Percentiles rank a stretch among this genome's conserved stretches.
Evolutionary conservation across 2,329 filamentous ascomycete genomes (phyloP).

Genomic region (Fusarium sp.): DNA sequence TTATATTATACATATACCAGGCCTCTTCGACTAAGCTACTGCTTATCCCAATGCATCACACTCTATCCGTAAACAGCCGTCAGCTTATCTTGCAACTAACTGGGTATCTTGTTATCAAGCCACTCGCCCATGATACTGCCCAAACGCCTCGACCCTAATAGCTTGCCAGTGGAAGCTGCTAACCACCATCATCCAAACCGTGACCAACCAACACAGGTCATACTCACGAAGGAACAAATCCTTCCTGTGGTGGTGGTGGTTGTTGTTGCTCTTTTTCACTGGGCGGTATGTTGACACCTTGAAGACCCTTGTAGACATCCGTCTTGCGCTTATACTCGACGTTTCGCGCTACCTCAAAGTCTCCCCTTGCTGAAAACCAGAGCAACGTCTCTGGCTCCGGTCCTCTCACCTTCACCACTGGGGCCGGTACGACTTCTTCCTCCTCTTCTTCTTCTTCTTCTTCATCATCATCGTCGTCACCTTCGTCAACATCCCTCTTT

Average conservation of each 20-base stretch:
- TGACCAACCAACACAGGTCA: neutral
- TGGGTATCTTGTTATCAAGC: conserved; percentile 23
- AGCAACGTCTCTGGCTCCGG: conserved; percentile 63
- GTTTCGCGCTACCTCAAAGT: conserved; percentile 61
- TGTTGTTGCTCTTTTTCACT: conserved; percentile 20
- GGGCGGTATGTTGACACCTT: conserved; percentile 54
- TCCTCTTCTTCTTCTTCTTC: conserved; percentile 54
- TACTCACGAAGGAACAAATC: conserved; percentile 26
- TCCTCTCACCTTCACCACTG: conserved; percentile 52
- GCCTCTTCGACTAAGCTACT: neutral
- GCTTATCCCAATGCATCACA: conserved; percentile 7
- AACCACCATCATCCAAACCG: neutral
- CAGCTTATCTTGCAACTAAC: conserved; percentile 28
- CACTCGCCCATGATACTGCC: conserved; percentile 10
- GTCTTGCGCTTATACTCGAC: conserved; percentile 59
- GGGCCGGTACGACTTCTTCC: conserved; percentile 8
- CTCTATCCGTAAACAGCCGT: conserved; percentile 25
- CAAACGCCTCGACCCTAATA: conserved; percentile 1
- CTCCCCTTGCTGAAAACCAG: conserved; percentile 61
- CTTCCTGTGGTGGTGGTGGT: conserved; percentile 23
- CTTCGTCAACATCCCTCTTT: conserved; percentile 65
- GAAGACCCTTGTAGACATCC: conserved; percentile 51
- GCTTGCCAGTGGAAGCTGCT: neutral
- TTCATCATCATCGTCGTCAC: conserved; percentile 68
- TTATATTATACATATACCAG: neutral